Evolutionary conservation across 2,329 filamentous ascomycete genomes (phyloP), one percentile per base, ranked within the genome.

Genomic region (Diaporthe vexans): DNA sequence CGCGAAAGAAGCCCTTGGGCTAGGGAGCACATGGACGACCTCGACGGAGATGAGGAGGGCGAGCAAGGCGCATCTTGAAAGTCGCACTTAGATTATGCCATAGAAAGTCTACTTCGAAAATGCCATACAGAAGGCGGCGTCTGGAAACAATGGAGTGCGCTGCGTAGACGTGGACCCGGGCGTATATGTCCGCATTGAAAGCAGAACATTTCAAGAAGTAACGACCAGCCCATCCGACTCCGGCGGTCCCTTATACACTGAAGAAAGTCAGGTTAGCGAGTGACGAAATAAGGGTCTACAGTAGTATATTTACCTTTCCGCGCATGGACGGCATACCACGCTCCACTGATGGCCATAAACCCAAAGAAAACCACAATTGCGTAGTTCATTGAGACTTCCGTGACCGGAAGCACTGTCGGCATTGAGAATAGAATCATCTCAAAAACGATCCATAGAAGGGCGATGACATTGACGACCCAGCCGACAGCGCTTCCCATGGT

Each of bases 281-380:
- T 15, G 35, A 13, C 9, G 15, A n/a, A 29, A 37, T 1, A 21
- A 11, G 29, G 11, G 3, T 29, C 6, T 26, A 19, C 24, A 7
- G 4, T 1, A 10, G 19, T 24, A 13, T 13, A 8, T 83, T 80
- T 79, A 88, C 88, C 84, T 81, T 87, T 89, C 67, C 85, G 82
- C 61, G 87, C 88, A 81, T 88, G 85, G 9, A 87, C 77, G 0
- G 81, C 77, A 79, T 90, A 91, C 88, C 87, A 90, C 9, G 84
- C 76, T 0, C 83, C 86, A 24, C 84, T 83, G 40, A 89, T 80
- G 4, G 79, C 78, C 78, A 85, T 81, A 73, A 90, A 88, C 0
- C 87, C 88, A 0, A 88, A 84, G 75, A 91, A 87, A 3, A 92
- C 89, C 0, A 91, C 89, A 56, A 84, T 85, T 2, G 89, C 88